A percentile compares a stretch with the other conserved stretches of the same genome.
phyloP scores from a whole-genome alignment of 306 rosid genomes.

The Castanea crenata region DNA sequence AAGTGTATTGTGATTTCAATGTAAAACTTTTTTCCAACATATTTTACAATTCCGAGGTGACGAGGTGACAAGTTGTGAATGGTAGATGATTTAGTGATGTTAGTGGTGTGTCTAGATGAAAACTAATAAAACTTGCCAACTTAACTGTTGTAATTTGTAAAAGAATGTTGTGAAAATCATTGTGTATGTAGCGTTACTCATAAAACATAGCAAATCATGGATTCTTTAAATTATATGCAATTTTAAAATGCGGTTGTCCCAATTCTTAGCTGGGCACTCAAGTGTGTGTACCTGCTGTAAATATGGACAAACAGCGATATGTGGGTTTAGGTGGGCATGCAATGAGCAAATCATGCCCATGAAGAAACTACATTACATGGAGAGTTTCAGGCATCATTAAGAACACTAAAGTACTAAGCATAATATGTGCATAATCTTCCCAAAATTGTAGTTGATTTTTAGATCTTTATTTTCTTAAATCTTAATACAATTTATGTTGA shows the following conservation, averaged over 20 bases:
- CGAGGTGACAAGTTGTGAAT: too few relatives aligned
- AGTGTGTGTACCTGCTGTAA: constrained; percentile 41
- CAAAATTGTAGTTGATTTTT: background rate
- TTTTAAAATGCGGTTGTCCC: constrained; percentile 24
- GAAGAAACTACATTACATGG: constrained; percentile 32
- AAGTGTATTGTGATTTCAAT: too few relatives aligned
- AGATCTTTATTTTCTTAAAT: background rate
- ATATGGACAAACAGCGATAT: constrained; percentile 37
- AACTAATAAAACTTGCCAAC: too few relatives aligned
- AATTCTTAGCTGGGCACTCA: constrained; percentile 38
- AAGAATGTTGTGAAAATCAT: too few relatives aligned
- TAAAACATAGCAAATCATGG: too few relatives aligned
- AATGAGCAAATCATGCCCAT: constrained; percentile 15
- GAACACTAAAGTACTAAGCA: background rate
- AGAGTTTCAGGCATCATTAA: background rate
- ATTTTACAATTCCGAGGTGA: too few relatives aligned
- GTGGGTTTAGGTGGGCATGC: constrained; percentile 33
- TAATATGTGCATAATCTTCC: background rate
- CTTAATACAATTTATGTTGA: background rate
- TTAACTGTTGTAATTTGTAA: too few relatives aligned
- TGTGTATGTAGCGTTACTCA: too few relatives aligned
- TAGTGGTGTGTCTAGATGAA: too few relatives aligned
- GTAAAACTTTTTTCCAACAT: too few relatives aligned
- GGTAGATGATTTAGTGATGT: too few relatives aligned
- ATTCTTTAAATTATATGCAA: too few relatives aligned